A percentile compares a stretch with the other conserved stretches of the same genome.
Conservation (phyloP, 1,284 basidiomycete species). For the Paramarasmius palmivorus region DNA sequence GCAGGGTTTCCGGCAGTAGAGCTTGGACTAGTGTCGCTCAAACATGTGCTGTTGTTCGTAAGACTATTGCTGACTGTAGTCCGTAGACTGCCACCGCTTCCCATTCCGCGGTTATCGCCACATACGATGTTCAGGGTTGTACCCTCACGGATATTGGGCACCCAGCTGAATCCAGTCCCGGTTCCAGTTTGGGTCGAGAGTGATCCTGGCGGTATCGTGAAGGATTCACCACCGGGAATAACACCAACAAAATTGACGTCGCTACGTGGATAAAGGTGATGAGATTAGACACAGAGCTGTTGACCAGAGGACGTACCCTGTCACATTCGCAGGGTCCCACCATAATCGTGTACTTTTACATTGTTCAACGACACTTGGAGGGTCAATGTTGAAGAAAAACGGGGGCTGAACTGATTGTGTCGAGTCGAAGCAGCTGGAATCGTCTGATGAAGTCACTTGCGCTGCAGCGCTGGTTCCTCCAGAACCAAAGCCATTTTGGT, state of each 20-base stretch:
- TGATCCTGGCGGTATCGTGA: conserved; percentile 51
- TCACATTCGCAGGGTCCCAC: conserved; percentile 52
- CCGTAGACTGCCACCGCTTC: conserved; percentile 63
- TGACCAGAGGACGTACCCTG: conserved; percentile 47
- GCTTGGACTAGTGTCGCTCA: conserved; percentile 62
- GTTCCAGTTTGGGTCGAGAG: conserved; percentile 41
- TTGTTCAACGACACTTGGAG: conserved; percentile 61
- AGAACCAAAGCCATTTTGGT: conserved; percentile 64
- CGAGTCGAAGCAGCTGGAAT: conserved; percentile 63
- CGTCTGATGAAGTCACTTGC: conserved; percentile 50
- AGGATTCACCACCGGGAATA: conserved; percentile 78
- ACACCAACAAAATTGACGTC: conserved; percentile 57
- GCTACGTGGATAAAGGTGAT: neutral
- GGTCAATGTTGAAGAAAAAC: conserved; percentile 63
- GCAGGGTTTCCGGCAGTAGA: conserved; percentile 75
- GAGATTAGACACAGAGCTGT: neutral
- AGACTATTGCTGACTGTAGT: conserved; percentile 53
- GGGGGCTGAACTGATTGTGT: conserved; percentile 45
- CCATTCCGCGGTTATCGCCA: conserved; percentile 66
- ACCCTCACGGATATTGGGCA: conserved; percentile 58
- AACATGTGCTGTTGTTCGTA: conserved; percentile 49
- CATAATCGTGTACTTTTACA: conserved; percentile 60
- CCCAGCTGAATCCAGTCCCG: conserved; percentile 66
- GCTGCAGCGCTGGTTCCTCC: conserved; percentile 74
- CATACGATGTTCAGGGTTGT: conserved; percentile 65